Evolutionary conservation across 345 rosid species (phyloP).

Genomic region (Salix viminalis): DNA sequence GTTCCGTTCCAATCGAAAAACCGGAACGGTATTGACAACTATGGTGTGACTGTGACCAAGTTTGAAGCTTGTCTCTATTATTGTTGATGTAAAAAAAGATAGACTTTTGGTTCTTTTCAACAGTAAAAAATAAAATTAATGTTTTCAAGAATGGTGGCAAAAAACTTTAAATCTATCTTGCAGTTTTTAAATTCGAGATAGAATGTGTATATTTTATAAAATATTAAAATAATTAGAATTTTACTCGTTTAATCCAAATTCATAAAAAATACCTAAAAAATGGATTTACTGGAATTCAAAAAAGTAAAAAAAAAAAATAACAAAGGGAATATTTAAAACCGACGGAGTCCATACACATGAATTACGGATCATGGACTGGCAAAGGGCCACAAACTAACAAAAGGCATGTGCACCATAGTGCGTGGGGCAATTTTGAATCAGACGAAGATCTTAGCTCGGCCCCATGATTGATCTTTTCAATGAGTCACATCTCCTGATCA

Average conservation of each 20-base stretch:
- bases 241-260: too few species aligned
- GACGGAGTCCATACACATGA: slow-evolving; percentile 16
- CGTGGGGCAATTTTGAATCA: slow-evolving; percentile 45
- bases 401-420: slow-evolving; percentile 44
- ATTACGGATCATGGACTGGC: slow-evolving; percentile 44
- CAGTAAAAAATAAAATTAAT: not conserved
- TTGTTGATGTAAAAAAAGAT: not conserved
- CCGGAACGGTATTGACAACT: too few species aligned
- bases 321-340: not conserved
- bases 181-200: rapidly evolving
- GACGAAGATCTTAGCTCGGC: slow-evolving; percentile 25
- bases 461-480: slow-evolving; percentile 30
- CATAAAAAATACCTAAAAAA: too few species aligned
- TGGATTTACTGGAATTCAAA: too few species aligned
- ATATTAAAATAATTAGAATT: too few species aligned
- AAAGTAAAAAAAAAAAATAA: not conserved
- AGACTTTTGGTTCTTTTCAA: not conserved
- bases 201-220: too few species aligned
- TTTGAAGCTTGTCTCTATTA: not conserved
- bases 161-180: too few species aligned
- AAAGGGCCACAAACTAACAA: slow-evolving; percentile 50
- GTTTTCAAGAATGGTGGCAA: too few species aligned
- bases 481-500: slow-evolving; percentile 16
- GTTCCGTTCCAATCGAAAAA: too few species aligned
- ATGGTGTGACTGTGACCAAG: not conserved